phyloP scores from a whole-genome alignment of 108 stramenopile species.

The Epithemia pelagica region DNA sequence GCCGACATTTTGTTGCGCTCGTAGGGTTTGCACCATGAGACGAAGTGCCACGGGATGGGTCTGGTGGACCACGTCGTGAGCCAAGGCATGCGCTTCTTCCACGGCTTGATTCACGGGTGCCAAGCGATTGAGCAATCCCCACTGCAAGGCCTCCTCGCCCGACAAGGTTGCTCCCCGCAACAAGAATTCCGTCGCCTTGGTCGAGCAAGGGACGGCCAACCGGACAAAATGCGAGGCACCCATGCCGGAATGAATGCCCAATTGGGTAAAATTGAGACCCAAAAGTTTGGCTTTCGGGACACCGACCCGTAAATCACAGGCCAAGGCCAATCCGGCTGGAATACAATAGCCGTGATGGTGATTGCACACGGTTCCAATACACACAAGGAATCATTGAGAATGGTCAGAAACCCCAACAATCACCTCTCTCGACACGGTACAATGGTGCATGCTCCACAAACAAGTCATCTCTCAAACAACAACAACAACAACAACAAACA shows the following conservation, averaged over 20 bases:
- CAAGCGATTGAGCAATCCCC: slow-evolving; percentile 38
- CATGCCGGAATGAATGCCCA: slow-evolving; percentile 81
- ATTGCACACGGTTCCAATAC: too few species aligned
- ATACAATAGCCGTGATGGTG: too few species aligned
- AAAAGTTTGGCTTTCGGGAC: slow-evolving; percentile 24
- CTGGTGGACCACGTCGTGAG: slow-evolving; percentile 29
- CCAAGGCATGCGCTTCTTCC: slow-evolving; percentile 29
- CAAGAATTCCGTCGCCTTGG: slow-evolving; percentile 42
- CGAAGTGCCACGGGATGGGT: slow-evolving; percentile 49
- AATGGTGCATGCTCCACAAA: too few species aligned
- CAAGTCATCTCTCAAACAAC: too few species aligned
- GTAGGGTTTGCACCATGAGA: slow-evolving; percentile 38
- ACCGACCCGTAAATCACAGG: slow-evolving; percentile 60
- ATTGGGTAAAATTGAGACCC: slow-evolving; percentile 63
- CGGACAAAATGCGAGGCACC: slow-evolving; percentile 59
- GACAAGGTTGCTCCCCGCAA: slow-evolving; percentile 43
- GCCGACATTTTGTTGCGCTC: slow-evolving; percentile 33
- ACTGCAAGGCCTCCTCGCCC: slow-evolving; percentile 38
- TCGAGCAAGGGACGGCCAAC: slow-evolving; percentile 20
- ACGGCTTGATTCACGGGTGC: slow-evolving; percentile 17
- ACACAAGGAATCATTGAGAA: too few species aligned
- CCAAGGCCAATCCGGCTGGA: slow-evolving; percentile 59
- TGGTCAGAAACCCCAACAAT: too few species aligned
- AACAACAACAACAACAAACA: slow-evolving; percentile 1
- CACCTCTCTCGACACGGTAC: too few species aligned